phyloP scores from a whole-genome alignment of 2,329 filamentous ascomycete genomes.

The Ceratocystis albifundus region DNA sequence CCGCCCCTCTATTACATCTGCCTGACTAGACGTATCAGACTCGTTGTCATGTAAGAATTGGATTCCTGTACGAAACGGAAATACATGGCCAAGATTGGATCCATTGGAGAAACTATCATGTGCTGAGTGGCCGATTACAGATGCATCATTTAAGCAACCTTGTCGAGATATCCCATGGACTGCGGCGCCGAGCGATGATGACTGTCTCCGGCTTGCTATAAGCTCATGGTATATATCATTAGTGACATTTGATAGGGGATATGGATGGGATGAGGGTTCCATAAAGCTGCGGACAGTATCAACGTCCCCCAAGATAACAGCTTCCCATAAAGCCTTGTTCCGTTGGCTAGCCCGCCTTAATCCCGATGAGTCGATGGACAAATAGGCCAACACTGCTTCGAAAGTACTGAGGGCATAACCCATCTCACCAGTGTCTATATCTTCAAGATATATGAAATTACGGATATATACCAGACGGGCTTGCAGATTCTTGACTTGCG shows the following conservation, averaged over 20 bases:
- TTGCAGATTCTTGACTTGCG: conserved; percentile 76
- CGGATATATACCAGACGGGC: conserved; percentile 89
- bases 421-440: conserved; percentile 91
- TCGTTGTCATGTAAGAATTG: neutral
- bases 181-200: neutral
- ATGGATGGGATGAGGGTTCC: conserved; percentile 42
- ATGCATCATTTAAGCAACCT: conserved; percentile 30
- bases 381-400: conserved; percentile 83
- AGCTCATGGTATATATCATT: conserved; percentile 19
- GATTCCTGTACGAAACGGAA: conserved; percentile 53
- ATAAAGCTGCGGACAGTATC: conserved; percentile 65
- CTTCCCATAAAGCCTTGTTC: conserved; percentile 81
- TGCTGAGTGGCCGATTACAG: conserved; percentile 32
- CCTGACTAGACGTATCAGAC: conserved; percentile 31
- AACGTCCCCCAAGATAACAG: conserved; percentile 65
- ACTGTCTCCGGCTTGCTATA: conserved; percentile 16
- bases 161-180: conserved; percentile 30
- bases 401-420: conserved; percentile 94
- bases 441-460: conserved; percentile 94
- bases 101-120: conserved; percentile 39
- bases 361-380: conserved; percentile 68
- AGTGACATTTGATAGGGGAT: neutral
- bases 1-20: neutral
- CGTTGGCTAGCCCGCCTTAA: conserved; percentile 73
- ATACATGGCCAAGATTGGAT: conserved; percentile 66